A percentile compares a stretch with the other conserved stretches of the same genome.
These are phyloP conservation scores for Neoascochyta sp. DNA, from an alignment of 2,329 filamentous ascomycete species.

Conservation along the genomic window DNA sequence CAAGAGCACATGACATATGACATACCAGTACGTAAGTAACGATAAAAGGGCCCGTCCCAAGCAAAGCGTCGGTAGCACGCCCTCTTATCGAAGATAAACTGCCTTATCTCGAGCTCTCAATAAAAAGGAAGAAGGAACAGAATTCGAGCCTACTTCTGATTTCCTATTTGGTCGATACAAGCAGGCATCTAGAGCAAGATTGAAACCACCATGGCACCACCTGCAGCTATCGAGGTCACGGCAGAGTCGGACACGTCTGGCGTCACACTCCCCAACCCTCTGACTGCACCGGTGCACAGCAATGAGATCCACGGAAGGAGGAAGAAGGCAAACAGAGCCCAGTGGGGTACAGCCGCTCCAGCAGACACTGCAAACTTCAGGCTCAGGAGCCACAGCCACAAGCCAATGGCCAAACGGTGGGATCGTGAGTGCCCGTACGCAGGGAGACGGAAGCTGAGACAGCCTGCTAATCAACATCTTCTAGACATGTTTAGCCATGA, in stretches of 20 bases:
- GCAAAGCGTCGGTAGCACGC: too few relatives aligned
- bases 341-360: constrained; percentile 71
- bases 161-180: too few relatives aligned
- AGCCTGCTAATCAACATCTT: too few relatives aligned
- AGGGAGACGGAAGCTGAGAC: too few relatives aligned
- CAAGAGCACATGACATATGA: constrained; percentile 2
- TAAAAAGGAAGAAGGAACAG: too few relatives aligned
- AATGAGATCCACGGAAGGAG: constrained; percentile 65
- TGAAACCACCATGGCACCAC: constrained; percentile 34
- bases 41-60: constrained; percentile 8
- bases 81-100: too few relatives aligned
- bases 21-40: constrained; percentile 4
- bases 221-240: constrained; percentile 40
- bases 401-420: constrained; percentile 78
- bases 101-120: too few relatives aligned
- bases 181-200: too few relatives aligned
- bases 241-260: constrained; percentile 48
- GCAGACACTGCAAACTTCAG: constrained; percentile 80
- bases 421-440: constrained; percentile 64
- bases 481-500: constrained; percentile 44
- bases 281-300: constrained; percentile 53
- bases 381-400: constrained; percentile 57
- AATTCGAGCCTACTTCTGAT: too few relatives aligned
- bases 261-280: constrained; percentile 46
- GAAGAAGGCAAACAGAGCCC: constrained; percentile 65